phyloP scores from a whole-genome alignment of 768 basidiomycete species.

The Cyclocybe aegerita region DNA sequence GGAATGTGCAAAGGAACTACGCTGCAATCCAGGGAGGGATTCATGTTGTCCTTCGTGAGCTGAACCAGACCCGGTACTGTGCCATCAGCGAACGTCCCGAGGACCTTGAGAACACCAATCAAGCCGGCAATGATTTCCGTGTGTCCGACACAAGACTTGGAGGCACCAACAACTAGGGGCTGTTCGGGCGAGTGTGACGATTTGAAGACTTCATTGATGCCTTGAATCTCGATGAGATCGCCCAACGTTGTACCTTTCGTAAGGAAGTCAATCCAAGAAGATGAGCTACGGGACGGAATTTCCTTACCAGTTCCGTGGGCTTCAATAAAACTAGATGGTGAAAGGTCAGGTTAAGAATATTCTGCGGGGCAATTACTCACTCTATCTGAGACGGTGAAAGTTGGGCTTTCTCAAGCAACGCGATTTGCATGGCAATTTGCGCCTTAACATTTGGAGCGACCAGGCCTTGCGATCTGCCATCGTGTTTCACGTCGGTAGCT shows the following conservation, averaged over 20 bases:
- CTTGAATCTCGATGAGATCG: conserved; percentile 35
- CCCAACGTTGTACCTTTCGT: conserved; percentile 31
- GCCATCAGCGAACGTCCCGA: conserved; percentile 24
- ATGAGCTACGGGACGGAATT: neutral
- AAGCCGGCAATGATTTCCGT: conserved; percentile 32
- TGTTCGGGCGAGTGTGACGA: conserved; percentile 25
- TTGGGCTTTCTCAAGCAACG: conserved; percentile 26
- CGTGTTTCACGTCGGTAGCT: conserved; percentile 30
- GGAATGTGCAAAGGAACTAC: conserved; percentile 31
- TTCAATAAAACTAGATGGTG: conserved; percentile 29
- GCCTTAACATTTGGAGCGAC: conserved; percentile 32
- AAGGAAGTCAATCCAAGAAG: neutral
- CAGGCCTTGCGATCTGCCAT: conserved; percentile 34
- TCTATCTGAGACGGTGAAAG: conserved; percentile 30
- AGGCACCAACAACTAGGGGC: conserved; percentile 32
- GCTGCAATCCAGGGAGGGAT: conserved; percentile 29
- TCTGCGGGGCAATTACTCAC: conserved; percentile 17
- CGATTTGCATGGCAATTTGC: conserved; percentile 30
- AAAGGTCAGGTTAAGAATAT: neutral
- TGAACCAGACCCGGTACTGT: conserved; percentile 32
- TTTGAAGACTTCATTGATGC: conserved; percentile 33
- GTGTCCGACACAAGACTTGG: conserved; percentile 33
- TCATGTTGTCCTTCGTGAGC: conserved; percentile 27
- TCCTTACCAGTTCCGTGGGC: conserved; percentile 33
- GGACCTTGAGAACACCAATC: conserved; percentile 29